phyloP scores from a whole-genome alignment of 805 yeast species.

The Cyberlindnera xishuangbannaensis region DNA sequence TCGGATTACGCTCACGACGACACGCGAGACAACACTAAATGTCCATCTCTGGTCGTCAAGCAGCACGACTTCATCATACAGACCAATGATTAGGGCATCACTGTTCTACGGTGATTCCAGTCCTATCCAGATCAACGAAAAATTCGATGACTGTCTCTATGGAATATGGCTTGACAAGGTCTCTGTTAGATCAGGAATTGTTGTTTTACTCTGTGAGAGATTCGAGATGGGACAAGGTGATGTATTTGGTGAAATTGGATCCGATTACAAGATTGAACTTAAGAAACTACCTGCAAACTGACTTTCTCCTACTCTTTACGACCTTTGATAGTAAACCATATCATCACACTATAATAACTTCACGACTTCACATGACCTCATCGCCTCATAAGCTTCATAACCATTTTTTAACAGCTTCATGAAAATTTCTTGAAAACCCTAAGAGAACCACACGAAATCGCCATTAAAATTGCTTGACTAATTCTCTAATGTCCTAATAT shows the following conservation, averaged over 20 bases:
- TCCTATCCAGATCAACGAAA: constrained; percentile 31
- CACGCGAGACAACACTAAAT: constrained; percentile 18
- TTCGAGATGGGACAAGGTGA: constrained; percentile 42
- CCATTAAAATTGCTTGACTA: too few relatives aligned
- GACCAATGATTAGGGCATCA: constrained; percentile 43
- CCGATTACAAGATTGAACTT: constrained; percentile 18
- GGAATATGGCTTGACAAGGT: constrained; percentile 33
- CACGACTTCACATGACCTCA: too few relatives aligned
- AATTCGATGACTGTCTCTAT: constrained; percentile 38
- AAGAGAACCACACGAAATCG: too few relatives aligned
- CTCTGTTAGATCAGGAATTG: constrained; percentile 14
- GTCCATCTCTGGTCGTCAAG: constrained; percentile 17
- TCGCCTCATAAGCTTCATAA: too few relatives aligned
- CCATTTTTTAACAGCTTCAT: too few relatives aligned
- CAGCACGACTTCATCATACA: constrained; percentile 24
- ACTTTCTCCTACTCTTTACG: too few relatives aligned
- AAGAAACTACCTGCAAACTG: constrained; percentile 1
- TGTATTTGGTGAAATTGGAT: constrained; percentile 35
- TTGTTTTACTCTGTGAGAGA: constrained; percentile 41
- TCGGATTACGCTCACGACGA: constrained; percentile 27
- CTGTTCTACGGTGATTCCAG: constrained; percentile 28
- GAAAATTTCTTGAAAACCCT: too few relatives aligned
- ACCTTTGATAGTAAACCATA: too few relatives aligned
- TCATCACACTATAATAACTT: too few relatives aligned
- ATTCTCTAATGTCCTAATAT: too few relatives aligned